Evolutionary conservation across 345 rosid genomes (phyloP).

Genomic region (Syzygium aqueum): DNA sequence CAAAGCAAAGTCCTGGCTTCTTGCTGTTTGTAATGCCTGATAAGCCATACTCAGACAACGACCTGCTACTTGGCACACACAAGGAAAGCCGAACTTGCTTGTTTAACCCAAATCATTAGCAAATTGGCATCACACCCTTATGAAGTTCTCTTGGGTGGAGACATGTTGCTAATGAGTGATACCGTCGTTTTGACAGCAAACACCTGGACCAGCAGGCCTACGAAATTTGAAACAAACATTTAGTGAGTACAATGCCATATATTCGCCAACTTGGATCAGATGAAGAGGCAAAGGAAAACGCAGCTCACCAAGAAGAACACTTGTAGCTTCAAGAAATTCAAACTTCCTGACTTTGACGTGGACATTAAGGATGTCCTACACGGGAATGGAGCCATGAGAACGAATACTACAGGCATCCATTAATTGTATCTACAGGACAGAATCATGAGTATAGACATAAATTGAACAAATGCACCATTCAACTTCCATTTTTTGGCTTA

Average conservation of each 20-base stretch:
- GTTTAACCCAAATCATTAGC: background rate
- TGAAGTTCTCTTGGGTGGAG: constrained; percentile 65
- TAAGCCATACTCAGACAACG: background rate
- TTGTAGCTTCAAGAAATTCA: constrained; percentile 19
- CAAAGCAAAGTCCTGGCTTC: background rate
- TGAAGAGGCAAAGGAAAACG: background rate
- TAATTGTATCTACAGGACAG: background rate
- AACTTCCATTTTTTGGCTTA: background rate
- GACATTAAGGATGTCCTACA: constrained; percentile 17
- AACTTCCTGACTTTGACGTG: constrained; percentile 21
- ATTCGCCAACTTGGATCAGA: background rate
- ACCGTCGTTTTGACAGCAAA: constrained; percentile 15
- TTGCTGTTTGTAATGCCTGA: background rate
- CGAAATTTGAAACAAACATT: background rate
- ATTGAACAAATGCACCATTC: background rate
- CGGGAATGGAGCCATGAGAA: background rate
- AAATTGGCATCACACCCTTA: background rate
- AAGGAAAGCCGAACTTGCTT: background rate
- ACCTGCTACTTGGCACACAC: background rate
- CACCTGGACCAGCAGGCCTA: constrained; percentile 25
- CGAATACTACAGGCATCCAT: background rate
- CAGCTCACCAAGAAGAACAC: constrained; percentile 31
- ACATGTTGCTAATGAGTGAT: constrained; percentile 54
- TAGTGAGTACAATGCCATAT: background rate
- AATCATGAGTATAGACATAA: background rate